Base-by-base conservation (phyloP, 2,329 filamentous ascomycete species). In the Biscogniauxia sp. region DNA sequence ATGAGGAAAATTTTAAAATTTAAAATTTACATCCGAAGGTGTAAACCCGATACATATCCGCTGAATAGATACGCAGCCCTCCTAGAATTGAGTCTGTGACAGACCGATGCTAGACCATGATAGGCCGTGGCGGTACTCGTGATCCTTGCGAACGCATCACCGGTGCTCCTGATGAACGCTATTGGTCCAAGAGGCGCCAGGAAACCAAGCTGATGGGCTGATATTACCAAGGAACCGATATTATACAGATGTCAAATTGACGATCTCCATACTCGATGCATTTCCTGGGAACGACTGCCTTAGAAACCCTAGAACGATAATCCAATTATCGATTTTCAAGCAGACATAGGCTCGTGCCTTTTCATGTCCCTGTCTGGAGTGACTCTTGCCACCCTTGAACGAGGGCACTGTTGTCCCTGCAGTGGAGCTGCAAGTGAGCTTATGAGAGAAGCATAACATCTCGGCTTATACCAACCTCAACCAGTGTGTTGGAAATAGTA, bases 191-290 rank as follows among this genome's bases (percentile, higher is more conserved):
- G 45, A 56, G 52, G 56, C 56, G 61, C 55, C 61, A 55, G 64
- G 58, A 61, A 60, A 62, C 58, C 61, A 65, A 61, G 61, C 66
- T 65, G 61, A 63, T 64, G 63, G 66, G 66, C 64, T 63, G 62
- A 65, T 68, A 68, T 68, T 65, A 59, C 57, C 66, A 66, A 64
- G 66, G 66, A 60, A 61, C 56, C 50, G 64, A 60, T 65, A 63
- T 64, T 68, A 68, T 68, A 66, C 64, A 65, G 61, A 60, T 68
- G 63, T 60, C 60, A 64, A 63, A 59, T 62, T 53, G 64, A 58
- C 55, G 63, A 66, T 64, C 60, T 55, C 56, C 51, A 54, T 58
- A 55, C 56, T 51, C 51, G 60, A 56, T 68, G 66, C 66, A 66
- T 68, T 61, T 64, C 60, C 54, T 68, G 66, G 66, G 66, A 66